Base-by-base conservation (phyloP, 1,284 basidiomycete genomes). In the Farysia itapuensis region DNA sequence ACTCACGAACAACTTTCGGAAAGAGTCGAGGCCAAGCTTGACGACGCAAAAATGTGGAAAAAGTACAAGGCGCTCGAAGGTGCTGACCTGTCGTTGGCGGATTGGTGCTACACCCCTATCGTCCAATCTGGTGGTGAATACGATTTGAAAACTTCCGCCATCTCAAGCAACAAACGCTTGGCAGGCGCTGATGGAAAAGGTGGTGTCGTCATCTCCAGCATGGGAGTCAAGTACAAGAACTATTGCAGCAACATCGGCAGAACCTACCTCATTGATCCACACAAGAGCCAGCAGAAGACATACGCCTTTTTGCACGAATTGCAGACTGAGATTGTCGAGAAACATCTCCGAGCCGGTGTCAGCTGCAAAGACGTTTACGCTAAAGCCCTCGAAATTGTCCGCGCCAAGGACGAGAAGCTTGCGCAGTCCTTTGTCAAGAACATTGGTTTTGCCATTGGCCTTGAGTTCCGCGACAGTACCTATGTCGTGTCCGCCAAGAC, bases 21-120 rank as follows among this genome's bases (percentile, higher is more conserved):
- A 24, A 85, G 88, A 71, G 86, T 94, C 43, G 94, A 97, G 78
- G 83, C 83, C 25, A 85, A 90, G 47, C 82, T 96, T 52, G 94
- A 79, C 85, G 86, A 35, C 86, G 87, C 12, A 86, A 93, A 78
- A 33, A 67, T 74, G 49, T 79, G 78, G 79, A 64, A 70, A 35
- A 77, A 69, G 49, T 89, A 89, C 85, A 91, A 87, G 72, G 66
- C 59, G 19, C 50, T 70, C 31, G 66, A 71, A 30, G 54, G 47
- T 19, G 82, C 92, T 47, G 93, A 98, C 75, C 91, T 89, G 82
- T 81, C 81, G 20, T 83, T 87, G 11, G 87, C 89, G 3, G 93
- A 97, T 78, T 94, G 93, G 79, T 89, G 90, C 64, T 96, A 94
- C 77, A 85, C 89, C 4, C 93, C 94, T 3, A 93, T 96, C 75